Base-by-base conservation (phyloP, 164 flowering plant genomes). In the Pachysandra terminalis region DNA sequence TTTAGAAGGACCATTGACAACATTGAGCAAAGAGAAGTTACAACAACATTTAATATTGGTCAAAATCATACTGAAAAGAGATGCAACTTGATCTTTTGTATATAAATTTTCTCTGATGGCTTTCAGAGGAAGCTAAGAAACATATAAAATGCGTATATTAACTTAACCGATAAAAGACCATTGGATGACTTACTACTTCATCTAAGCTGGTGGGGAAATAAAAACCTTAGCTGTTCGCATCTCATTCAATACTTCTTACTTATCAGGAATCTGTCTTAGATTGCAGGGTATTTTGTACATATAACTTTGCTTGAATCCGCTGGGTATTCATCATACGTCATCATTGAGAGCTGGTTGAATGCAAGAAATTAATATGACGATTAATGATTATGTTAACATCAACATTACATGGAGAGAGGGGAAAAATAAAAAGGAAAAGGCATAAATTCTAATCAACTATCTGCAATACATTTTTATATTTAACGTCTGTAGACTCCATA, bases 341-440 rank as follows among this genome's bases (percentile, higher is more conserved):
- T 80, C 81, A 71, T 75, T 72, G 82, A 77, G 71, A 70, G 76
- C 82, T 80, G 82, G 75, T 80, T 71, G 51, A 72, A 76, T 65
- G 63, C 40, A 59, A 72, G 26, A 67, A 28, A 76, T 71, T 51
- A 76, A 78, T 76, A 68, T 51, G 45, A 28, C 40, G 54, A 68
- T 62, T 26, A 14, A 66, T 40, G n/a, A 62, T 40, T 14, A 28
- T 52, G 35, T 51, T 59, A 51, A 40, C 35, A 68, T 48, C 57
- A 59, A 49, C 19, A 59, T 48, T 49, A 23, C n/a, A 48, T 13
- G 23, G 54, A 22, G 5, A 57, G 17, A 52, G 21, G 15, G 6
- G 6, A 23, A 26, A 35, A 27, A 41, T 28, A 59, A 58, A 56
- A 40, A 13, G 55, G 53, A 37, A 24, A 19, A 48, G 15, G 13